Conservation (phyloP, 176 grass and related monocot genomes). For the Aegilops longissima region DNA sequence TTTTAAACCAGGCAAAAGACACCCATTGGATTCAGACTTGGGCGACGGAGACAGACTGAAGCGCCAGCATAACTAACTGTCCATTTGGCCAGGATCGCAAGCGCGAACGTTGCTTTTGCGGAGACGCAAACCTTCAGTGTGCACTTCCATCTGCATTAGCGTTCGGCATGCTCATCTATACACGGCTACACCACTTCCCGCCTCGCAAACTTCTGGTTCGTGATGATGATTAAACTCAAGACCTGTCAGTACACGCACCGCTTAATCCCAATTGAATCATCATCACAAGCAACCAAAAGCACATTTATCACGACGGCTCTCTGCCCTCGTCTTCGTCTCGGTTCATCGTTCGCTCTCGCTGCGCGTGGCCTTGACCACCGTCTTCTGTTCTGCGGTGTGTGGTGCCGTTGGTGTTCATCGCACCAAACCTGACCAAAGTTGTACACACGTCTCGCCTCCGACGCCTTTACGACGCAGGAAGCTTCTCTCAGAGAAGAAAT, state of each 20-base stretch:
- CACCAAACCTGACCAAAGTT: not conserved
- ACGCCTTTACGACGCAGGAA: not conserved
- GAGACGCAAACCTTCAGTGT: not conserved
- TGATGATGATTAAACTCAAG: not conserved
- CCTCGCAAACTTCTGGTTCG: not conserved
- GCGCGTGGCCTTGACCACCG: constrained; percentile 32
- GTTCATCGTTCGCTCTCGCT: not conserved
- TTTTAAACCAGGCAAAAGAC: no score
- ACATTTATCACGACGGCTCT: constrained; percentile 28
- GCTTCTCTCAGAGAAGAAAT: not conserved
- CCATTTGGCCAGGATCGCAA: not conserved
- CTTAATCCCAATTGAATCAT: not conserved
- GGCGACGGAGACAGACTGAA: not conserved
- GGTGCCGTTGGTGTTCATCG: not conserved
- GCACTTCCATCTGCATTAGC: not conserved
- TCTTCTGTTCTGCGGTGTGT: not conserved
- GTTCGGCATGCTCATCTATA: no score
- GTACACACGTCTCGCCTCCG: not conserved
- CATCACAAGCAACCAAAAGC: constrained; percentile 20
- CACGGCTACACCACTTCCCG: not conserved
- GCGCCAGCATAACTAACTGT: not conserved
- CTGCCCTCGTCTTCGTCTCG: not conserved
- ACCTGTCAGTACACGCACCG: not conserved
- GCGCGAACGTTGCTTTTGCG: not conserved
- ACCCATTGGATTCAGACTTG: not conserved